phyloP scores from a whole-genome alignment of 352 stramenopile genomes.

The Pythium brassicae region DNA sequence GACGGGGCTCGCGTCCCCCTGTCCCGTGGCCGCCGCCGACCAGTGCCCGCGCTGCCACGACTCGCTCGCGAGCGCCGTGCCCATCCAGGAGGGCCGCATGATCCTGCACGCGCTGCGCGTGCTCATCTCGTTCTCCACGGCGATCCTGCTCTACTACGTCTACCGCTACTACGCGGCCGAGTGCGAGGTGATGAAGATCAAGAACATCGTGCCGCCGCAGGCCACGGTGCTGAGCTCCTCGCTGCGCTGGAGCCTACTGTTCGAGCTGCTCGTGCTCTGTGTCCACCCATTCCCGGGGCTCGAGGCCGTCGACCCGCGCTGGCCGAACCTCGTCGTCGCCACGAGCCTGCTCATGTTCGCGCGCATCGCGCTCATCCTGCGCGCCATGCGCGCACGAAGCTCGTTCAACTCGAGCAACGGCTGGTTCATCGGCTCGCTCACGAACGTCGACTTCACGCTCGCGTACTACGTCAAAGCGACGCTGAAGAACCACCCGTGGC shows the following conservation, averaged over 20 bases:
- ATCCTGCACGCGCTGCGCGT: constrained; percentile 59
- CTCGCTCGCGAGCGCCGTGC: constrained; percentile 22
- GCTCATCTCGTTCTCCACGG: constrained; percentile 62
- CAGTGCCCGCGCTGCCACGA: constrained; percentile 39
- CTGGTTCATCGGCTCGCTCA: constrained; percentile 76
- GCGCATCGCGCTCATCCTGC: constrained; percentile 44
- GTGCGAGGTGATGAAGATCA: constrained; percentile 76
- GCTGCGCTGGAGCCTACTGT: constrained; percentile 33
- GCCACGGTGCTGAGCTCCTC: constrained; percentile 60
- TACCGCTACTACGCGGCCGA: constrained; percentile 63
- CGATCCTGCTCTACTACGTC: constrained; percentile 66
- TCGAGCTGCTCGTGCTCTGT: constrained; percentile 46
- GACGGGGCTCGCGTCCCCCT: constrained; percentile 24
- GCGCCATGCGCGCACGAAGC: constrained; percentile 56
- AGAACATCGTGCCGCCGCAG: constrained; percentile 72
- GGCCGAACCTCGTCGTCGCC: constrained; percentile 53
- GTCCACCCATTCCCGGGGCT: constrained; percentile 72
- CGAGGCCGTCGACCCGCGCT: constrained; percentile 53
- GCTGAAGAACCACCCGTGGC: constrained; percentile 62
- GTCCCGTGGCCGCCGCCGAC: constrained; percentile 21
- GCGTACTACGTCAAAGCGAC: constrained; percentile 76
- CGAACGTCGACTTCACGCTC: constrained; percentile 69
- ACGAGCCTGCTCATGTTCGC: constrained; percentile 60
- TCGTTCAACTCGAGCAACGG: constrained; percentile 80
- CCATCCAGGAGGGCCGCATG: constrained; percentile 49